Conservation (phyloP, 805 yeast species). For the Candida sanyiensis region DNA sequence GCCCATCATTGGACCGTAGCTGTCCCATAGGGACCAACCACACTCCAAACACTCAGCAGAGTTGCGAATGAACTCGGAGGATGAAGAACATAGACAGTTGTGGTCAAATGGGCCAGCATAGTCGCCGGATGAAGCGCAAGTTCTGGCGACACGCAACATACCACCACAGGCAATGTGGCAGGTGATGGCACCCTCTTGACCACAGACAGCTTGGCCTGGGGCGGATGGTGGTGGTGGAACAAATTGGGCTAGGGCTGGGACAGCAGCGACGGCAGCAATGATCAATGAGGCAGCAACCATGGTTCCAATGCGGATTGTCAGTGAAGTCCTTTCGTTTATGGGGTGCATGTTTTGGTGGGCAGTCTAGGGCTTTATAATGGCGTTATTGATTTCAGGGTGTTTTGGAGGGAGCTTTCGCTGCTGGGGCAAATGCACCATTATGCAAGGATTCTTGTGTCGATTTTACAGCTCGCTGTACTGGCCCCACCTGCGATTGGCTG, state of each 20-base stretch:
- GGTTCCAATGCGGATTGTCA: no score
- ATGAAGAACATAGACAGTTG: constrained; percentile 20
- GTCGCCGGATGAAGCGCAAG: constrained; percentile 19
- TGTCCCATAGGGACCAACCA: constrained; percentile 34
- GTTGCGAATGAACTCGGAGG: constrained; percentile 14
- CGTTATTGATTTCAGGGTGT: no score
- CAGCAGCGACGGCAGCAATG: constrained; percentile 2
- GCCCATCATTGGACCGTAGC: constrained; percentile 25
- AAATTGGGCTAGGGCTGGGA: constrained; percentile 4
- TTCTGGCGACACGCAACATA: constrained; percentile 26
- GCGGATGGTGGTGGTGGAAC: no score
- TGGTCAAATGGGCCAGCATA: constrained; percentile 16
- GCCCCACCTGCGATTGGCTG: no score
- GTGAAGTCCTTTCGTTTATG: no score
- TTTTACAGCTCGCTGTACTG: no score
- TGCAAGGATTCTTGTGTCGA: no score
- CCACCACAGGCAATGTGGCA: constrained; percentile 27
- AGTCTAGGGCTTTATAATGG: no score
- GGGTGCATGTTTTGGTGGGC: no score
- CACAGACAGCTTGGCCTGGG: no score
- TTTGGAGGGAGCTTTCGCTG: no score
- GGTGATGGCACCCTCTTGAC: background rate
- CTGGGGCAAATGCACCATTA: no score
- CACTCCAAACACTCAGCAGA: constrained; percentile 28
- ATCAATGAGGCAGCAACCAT: constrained; percentile 7